These are phyloP conservation scores for Hypoxylon fragiforme DNA, from an alignment of 495 filamentous ascomycete species.

Conservation along the genomic window DNA sequence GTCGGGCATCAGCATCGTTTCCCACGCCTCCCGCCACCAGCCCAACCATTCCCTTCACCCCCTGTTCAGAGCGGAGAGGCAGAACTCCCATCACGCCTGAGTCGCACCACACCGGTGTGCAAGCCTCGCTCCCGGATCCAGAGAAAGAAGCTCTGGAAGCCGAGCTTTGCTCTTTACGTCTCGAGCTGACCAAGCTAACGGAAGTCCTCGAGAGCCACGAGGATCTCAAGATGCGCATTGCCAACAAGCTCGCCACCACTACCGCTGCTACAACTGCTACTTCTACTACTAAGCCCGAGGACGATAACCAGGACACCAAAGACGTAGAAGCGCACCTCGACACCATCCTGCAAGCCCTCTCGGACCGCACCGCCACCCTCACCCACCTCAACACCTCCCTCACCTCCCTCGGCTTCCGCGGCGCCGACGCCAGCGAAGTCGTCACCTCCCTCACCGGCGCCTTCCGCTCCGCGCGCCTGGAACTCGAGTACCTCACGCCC, in stretches of 20 bases:
- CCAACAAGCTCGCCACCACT: constrained; percentile 33
- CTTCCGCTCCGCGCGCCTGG: constrained; percentile 68
- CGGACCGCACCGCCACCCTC: constrained; percentile 45
- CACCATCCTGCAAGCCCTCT: constrained; percentile 40
- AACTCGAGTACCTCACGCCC: constrained; percentile 67
- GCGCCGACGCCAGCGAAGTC: constrained; percentile 51
- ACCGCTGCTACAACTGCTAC: neutral
- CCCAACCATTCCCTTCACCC: constrained; percentile 35
- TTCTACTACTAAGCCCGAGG: too few species aligned
- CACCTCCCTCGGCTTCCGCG: constrained; percentile 58
- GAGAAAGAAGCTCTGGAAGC: constrained; percentile 47
- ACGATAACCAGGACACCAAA: neutral
- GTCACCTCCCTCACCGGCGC: constrained; percentile 53
- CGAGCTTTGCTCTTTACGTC: constrained; percentile 44
- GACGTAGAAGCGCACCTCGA: constrained; percentile 44
- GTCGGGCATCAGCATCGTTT: constrained; percentile 42
- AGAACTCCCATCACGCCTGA: constrained; percentile 44
- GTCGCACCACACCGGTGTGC: constrained; percentile 39
- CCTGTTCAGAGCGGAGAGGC: constrained; percentile 25
- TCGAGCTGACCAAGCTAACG: constrained; percentile 46
- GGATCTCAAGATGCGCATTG: constrained; percentile 37
- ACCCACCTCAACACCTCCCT: constrained; percentile 44
- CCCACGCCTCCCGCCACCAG: constrained; percentile 56
- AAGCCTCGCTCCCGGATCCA: constrained; percentile 45
- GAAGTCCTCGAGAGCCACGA: constrained; percentile 44